Base-by-base conservation (phyloP, 192 early-diverging fungal species). In the Tieghemiomyces parasiticus region DNA sequence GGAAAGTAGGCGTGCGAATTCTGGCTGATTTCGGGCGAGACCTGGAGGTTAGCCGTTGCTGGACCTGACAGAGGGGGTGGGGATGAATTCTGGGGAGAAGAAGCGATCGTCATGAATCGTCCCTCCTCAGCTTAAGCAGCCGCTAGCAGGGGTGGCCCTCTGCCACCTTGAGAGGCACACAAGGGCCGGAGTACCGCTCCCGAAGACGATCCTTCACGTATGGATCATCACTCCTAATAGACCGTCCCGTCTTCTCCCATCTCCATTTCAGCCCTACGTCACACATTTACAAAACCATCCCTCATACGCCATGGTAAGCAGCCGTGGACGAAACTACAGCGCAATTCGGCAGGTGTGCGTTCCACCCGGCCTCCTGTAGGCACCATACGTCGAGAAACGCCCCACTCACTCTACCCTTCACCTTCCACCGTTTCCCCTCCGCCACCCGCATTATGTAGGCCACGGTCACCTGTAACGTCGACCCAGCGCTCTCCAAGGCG, bases 401-500 rank as follows among this genome's bases (percentile, higher is more conserved):
- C 25, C 20, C 20, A 2, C 25, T 3, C 2, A 24, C 3, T 3
- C 25, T 47, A 47, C 25, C 19, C 25, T 47, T 24, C 20, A 47
- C 19, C 19, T 47, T 19, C 25, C 19, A 19, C 25, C 19, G 25
- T 47, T 1, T 3, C 46, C 25, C 25, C 3, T 19, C 46, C 25
- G 46, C 20, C 25, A 22, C 2, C 19, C 25, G 25, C 25, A 24
- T 52, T 14, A 25, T 26, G 14, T 52, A 52, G 35, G 52, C 60
- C 0, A 65, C 61, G 19, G 35, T 35, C 25, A 62, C 65, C 34
- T 55, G 58, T 30, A 20, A 26, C 24, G 38, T 59, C 8, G 26
- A 14, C 4, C 58, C 51, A 2, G 26, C 14, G 22, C 62, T 72
- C 19, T 34, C 64, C 8, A 33, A 59, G n/a, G 62, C 61, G 13